Base-by-base conservation (phyloP, 2,329 filamentous ascomycete species). In the Epichloe gansuensis region DNA sequence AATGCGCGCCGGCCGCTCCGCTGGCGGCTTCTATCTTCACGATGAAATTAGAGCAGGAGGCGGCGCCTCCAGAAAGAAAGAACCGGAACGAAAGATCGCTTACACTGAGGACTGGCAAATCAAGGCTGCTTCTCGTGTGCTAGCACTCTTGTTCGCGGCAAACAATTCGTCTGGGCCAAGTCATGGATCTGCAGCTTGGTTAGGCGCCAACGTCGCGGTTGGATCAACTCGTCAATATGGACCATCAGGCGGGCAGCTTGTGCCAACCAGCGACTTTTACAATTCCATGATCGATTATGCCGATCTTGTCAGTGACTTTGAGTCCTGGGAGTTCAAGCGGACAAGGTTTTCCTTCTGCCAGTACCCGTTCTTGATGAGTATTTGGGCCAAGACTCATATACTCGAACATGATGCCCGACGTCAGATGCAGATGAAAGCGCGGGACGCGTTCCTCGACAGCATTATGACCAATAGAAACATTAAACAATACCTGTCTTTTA, bases 71-170 rank as follows among this genome's bases (percentile, higher is more conserved):
- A 82, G 78, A 62, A 66, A 72, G 21, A 78, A 78, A 51, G 76
- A 79, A 35, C 72, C 75, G 34, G 68, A 75, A 7, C 80, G 78
- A 58, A 74, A 74, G 56, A 75, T 82, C 2, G 69, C 81, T 0
- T 94, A 93, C 64, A 75, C 77, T 21, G 87, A 91, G 54, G 91
- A 95, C 63, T 96, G 91, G 91, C 90, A 95, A 66, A 81, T 95
- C 53, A 86, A 82, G 64, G 87, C 87, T 11, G 86, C 86, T 7
- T 84, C 88, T 3, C 83, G 85, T 59, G 81, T 94, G 2, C 84
- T 95, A 75, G 82, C 86, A 9, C 67, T 95, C 23, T 67, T 95
- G 1, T 94, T 95, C 62, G 78, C 84, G 2, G 90, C 90, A 28
- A 96, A 95, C 67, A 86, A 84, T 55, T 62, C 71, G 35, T 66